Evolutionary conservation across 1,139 yeast genomes (phyloP).

Genomic region (Blastobotrys indianensis): DNA sequence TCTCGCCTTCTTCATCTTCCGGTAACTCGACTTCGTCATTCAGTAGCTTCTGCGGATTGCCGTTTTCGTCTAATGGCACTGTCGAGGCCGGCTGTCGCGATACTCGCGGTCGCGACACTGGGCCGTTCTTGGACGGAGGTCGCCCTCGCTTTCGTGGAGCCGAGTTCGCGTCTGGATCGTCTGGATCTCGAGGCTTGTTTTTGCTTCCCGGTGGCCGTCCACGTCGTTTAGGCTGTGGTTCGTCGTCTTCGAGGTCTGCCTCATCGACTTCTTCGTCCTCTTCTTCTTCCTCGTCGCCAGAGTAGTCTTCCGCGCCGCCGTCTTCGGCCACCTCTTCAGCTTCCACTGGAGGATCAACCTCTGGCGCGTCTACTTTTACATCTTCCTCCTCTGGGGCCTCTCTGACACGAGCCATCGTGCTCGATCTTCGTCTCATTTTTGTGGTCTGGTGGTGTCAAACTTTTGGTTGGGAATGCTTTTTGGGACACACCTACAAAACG

Average conservation of each 20-base stretch:
- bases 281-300: constrained; percentile 21
- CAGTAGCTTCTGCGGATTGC: constrained; percentile 47
- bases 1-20: constrained; percentile 74
- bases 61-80: constrained; percentile 38
- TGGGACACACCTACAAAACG: too few species aligned
- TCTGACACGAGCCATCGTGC: not conserved
- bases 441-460: too few species aligned
- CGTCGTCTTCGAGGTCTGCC: constrained; percentile 4
- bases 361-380: constrained; percentile 8
- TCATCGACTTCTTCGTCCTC: constrained; percentile 19
- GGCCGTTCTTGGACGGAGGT: constrained; percentile 9
- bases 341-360: constrained; percentile 2
- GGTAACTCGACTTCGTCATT: constrained; percentile 81
- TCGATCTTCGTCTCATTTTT: not conserved
- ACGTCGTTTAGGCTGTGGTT: constrained; percentile 19
- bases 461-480: too few species aligned
- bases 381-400: constrained; percentile 2
- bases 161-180: constrained; percentile 7
- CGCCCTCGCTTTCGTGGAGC: constrained; percentile 22
- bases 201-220: constrained; percentile 35
- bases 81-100: constrained; percentile 12
- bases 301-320: constrained; percentile 17
- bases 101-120: constrained; percentile 3
- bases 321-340: constrained; percentile 10
- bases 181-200: constrained; percentile 22